phyloP scores from a whole-genome alignment of 768 basidiomycete species.

The Tricholoma saponaceum region DNA sequence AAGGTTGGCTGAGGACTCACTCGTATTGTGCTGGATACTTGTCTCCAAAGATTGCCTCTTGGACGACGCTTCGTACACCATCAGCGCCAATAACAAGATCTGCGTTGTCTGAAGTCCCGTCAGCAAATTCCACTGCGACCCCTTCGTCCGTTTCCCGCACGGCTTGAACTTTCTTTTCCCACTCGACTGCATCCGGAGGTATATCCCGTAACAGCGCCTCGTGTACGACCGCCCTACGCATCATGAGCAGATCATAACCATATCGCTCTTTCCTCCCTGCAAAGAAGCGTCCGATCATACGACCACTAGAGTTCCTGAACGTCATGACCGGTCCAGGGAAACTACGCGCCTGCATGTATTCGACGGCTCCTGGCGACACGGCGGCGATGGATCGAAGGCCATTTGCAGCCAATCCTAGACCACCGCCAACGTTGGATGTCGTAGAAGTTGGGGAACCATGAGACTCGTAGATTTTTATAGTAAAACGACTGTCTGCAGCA shows the following conservation, averaged over 20 bases:
- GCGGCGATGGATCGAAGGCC: conserved; percentile 31
- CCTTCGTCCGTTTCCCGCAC: conserved; percentile 24
- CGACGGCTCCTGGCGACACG: conserved; percentile 24
- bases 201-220: conserved; percentile 29
- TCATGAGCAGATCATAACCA: conserved; percentile 28
- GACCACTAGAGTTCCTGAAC: conserved; percentile 31
- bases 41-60: conserved; percentile 27
- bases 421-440: conserved; percentile 27
- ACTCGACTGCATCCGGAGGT: conserved; percentile 22
- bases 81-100: conserved; percentile 39
- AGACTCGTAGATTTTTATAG: conserved; percentile 28
- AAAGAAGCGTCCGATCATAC: conserved; percentile 25
- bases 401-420: conserved; percentile 35
- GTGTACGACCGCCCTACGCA: conserved; percentile 28
- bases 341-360: conserved; percentile 24
- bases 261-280: conserved; percentile 26
- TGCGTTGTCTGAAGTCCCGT: conserved; percentile 28
- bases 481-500: conserved; percentile 13
- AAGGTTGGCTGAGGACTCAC: conserved; percentile 14
- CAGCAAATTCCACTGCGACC: conserved; percentile 22
- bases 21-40: conserved; percentile 23
- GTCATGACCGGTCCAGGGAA: conserved; percentile 23
- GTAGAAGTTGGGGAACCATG: conserved; percentile 23
- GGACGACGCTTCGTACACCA: conserved; percentile 32
- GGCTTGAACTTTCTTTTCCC: conserved; percentile 25